A percentile compares a stretch with the other conserved stretches of the same genome.
Conservation (phyloP, 1,284 basidiomycete species). For the Ceratobasidium sp. region DNA sequence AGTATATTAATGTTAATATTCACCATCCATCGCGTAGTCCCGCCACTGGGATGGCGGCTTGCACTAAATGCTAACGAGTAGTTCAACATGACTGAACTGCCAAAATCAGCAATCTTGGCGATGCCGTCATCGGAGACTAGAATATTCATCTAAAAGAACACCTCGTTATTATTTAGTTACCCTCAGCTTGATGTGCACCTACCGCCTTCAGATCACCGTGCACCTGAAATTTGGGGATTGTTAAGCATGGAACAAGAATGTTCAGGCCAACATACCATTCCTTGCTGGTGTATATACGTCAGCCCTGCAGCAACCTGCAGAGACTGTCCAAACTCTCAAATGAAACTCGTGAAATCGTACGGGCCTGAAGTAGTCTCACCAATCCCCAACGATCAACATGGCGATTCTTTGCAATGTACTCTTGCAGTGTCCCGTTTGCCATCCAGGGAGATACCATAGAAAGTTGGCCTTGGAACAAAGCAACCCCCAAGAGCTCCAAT, state of each 20-base stretch:
- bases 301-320: too few relatives aligned
- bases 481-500: conserved; percentile 11
- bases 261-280: too few relatives aligned
- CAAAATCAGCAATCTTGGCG: neutral
- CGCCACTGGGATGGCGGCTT: neutral
- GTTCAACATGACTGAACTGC: neutral
- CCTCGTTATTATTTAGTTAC: neutral
- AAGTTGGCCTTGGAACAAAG: neutral
- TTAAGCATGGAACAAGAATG: too few relatives aligned
- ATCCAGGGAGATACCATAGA: conserved; percentile 29
- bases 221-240: neutral
- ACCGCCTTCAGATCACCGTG: conserved; percentile 11
- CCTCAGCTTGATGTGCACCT: neutral
- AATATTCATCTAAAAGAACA: neutral
- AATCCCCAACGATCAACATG: neutral
- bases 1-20: neutral
- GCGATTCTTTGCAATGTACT: neutral
- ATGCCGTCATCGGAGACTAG: neutral
- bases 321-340: too few relatives aligned
- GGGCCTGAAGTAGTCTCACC: neutral
- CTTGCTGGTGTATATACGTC: too few relatives aligned
- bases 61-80: neutral
- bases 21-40: neutral
- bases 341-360: too few relatives aligned
- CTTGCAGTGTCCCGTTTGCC: neutral